Conservation (phyloP, 228 moss, liverwort and hornwort species). For the Sphagnum magellanicum region DNA sequence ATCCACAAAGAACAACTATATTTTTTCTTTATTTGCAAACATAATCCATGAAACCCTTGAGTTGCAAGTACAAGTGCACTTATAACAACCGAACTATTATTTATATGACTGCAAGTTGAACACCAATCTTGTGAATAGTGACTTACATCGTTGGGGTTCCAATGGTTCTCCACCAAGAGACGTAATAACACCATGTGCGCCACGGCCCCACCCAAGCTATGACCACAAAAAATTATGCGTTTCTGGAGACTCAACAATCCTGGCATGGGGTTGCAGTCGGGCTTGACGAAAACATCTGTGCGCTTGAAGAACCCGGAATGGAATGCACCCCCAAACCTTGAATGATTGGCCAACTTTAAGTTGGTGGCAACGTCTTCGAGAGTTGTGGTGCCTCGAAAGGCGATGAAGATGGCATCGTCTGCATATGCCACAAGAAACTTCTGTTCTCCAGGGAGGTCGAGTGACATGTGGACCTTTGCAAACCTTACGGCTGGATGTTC, state of each 20-base stretch:
- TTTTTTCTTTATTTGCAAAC: not conserved
- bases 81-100: not conserved
- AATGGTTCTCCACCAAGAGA: constrained; percentile 1
- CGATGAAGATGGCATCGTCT: not conserved
- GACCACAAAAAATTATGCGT: constrained; percentile 10
- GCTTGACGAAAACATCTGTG: not conserved
- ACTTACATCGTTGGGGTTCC: not conserved
- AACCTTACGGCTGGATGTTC: not conserved
- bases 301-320: not conserved
- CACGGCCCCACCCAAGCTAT: constrained; percentile 10
- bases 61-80: not conserved
- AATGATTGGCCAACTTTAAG: not conserved
- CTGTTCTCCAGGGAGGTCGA: not conserved
- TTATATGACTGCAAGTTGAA: not conserved
- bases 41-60: not conserved
- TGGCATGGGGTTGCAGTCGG: not conserved
- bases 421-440: constrained; percentile 3
- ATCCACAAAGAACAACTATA: not conserved
- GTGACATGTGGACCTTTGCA: not conserved
- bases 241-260: not conserved
- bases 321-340: not conserved
- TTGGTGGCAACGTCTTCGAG: not conserved
- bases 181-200: constrained; percentile 10
- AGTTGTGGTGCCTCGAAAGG: constrained; percentile 3
- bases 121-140: not conserved